Evolutionary conservation across 352 stramenopile genomes (phyloP), one percentile per base, ranked within the genome.

Genomic region (Phytopythium sindhum): DNA sequence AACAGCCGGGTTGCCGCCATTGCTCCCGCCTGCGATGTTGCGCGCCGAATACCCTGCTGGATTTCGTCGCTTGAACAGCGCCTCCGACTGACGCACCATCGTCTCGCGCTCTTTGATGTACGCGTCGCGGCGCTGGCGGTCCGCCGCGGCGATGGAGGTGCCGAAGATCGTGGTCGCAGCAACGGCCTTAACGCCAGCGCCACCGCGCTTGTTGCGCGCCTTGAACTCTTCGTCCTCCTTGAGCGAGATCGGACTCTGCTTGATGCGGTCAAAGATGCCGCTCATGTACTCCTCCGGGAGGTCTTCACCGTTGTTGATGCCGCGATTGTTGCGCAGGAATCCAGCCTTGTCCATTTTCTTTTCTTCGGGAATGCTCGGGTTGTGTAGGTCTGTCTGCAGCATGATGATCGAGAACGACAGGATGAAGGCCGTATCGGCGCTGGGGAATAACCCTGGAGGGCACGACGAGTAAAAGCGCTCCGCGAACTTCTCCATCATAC

Each of bases 401-500:
- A 95, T 81, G 41, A 95, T 93, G 53, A 95, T 93, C 54, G 82
- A 91, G 48, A 99, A 99, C 15, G 91, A 95, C 37, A 99, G 72
- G 68, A 99, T 99, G 68, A 99, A 99, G 3, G 97, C 97, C 6
- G 96, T 98, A 70, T 99, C 98, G 17, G 96, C 95, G 35, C 88
- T 98, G 17, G 92, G 84, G 69, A 99, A 99, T 2, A 99, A 71
- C 8, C 78, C 83, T 7, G 80, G 72, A 4, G 79, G 62, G 87
- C 87, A 77, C 63, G 72, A 48, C 74, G 97, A 84, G 39, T 86
- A 88, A 55, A 80, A 95, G 1, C 82, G 84, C 72, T 99, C 97
- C 2, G 98, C 97, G 77, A 99, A 99, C 67, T 99, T 99, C 70
- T 99, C 97, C 96, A 99, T 99, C 68, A 99, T 99, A 35, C 98